These are phyloP conservation scores for Schoenoplectus tabernaemontani DNA, from an alignment of 202 grass and related monocot species.

Conservation along the genomic window DNA sequence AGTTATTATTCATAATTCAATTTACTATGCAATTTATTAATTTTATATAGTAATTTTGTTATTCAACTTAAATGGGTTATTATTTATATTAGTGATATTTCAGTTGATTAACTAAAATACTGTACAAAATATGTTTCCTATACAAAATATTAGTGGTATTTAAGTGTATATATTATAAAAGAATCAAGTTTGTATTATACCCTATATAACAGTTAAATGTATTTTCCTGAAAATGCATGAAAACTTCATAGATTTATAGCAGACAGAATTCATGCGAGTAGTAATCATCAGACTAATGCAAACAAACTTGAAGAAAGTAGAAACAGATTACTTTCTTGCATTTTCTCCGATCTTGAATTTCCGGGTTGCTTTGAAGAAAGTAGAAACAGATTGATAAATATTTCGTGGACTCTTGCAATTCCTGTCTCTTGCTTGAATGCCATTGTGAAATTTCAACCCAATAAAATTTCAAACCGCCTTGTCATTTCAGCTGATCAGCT, in stretches of 20 bases:
- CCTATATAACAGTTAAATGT: background rate
- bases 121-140: no score
- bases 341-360: background rate
- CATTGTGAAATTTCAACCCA: background rate
- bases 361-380: slow-evolving; percentile 9
- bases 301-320: no score
- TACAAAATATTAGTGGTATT: no score
- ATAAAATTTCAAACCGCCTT: background rate
- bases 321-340: background rate
- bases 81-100: no score
- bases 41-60: no score
- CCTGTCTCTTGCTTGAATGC: background rate
- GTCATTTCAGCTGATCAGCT: background rate
- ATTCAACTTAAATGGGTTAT: no score
- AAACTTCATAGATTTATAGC: background rate
- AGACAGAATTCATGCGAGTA: background rate
- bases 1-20: no score
- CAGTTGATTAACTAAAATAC: no score
- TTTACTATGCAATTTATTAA: no score
- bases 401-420: background rate
- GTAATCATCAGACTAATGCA: background rate
- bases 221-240: background rate
- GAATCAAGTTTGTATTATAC: no score
- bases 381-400: background rate
- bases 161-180: no score